A percentile compares a stretch with the other conserved stretches of the same genome.
phyloP scores from a whole-genome alignment of 176 grass and related monocot genomes.

The Musa itinerans region DNA sequence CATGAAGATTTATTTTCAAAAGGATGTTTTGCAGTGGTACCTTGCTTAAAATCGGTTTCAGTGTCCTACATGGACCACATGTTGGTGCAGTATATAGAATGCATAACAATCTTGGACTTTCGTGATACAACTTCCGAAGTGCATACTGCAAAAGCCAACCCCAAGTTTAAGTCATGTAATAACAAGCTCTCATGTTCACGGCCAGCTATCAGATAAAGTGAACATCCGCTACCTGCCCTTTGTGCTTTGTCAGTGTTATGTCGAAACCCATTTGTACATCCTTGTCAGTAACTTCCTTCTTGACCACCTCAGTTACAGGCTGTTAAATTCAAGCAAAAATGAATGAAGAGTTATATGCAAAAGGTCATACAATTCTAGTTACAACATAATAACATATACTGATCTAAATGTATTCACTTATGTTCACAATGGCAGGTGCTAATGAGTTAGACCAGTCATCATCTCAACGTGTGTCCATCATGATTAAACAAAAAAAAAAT shows the following conservation, averaged over 20 bases:
- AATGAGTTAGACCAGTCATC: background rate
- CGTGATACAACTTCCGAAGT: slow-evolving; percentile 91
- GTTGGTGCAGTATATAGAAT: slow-evolving; percentile 95
- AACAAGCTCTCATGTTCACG: background rate
- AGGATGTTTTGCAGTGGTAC: slow-evolving; percentile 35
- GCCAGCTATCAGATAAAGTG: slow-evolving; percentile 6
- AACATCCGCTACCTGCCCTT: slow-evolving; percentile 59
- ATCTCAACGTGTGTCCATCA: background rate
- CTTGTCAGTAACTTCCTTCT: slow-evolving; percentile 67
- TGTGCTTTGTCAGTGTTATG: slow-evolving; percentile 72
- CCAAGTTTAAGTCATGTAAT: background rate
- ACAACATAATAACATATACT: background rate
- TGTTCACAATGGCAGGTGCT: background rate
- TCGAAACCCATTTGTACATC: slow-evolving; percentile 92
- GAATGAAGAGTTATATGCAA: slow-evolving; percentile 18
- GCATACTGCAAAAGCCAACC: slow-evolving; percentile 62
- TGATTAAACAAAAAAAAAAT: background rate
- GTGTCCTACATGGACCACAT: slow-evolving; percentile 96
- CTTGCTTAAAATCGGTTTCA: slow-evolving; percentile 98
- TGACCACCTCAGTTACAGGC: slow-evolving; percentile 64
- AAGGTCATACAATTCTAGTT: background rate
- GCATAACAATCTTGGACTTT: slow-evolving; percentile 75
- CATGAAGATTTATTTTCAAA: background rate
- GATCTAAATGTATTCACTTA: background rate
- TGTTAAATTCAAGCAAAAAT: slow-evolving; percentile 27